Evolutionary conservation across 345 rosid species (phyloP).

Genomic region (Aethionema arabicum): DNA sequence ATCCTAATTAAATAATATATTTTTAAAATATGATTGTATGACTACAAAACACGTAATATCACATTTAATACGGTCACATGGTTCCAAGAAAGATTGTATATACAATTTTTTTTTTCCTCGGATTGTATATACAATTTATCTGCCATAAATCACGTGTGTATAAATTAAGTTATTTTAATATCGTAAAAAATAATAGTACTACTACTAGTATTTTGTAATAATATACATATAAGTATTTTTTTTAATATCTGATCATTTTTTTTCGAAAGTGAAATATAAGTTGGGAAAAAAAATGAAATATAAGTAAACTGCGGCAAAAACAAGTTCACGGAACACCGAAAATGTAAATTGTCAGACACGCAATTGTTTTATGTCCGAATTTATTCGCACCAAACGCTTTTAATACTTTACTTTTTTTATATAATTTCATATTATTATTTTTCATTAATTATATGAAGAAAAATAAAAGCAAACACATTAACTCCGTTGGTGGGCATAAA

Average conservation of each 20-base stretch:
- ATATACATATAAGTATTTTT: background rate
- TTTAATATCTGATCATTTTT: background rate
- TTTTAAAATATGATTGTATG: constrained; percentile 15
- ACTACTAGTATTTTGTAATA: background rate
- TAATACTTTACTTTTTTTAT: constrained; percentile 4
- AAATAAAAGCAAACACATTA: constrained; percentile 14
- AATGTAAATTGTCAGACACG: constrained; percentile 26
- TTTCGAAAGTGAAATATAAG: background rate
- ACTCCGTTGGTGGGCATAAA: constrained; percentile 22
- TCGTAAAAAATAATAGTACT: constrained; percentile 8
- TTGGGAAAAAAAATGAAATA: too few species aligned
- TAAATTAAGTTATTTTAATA: constrained; percentile 18
- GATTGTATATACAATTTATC: constrained; percentile 26
- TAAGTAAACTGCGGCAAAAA: constrained; percentile 5
- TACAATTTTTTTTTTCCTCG: too few species aligned
- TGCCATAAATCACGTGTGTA: constrained; percentile 17
- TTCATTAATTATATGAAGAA: too few species aligned
- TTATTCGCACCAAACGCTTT: constrained; percentile 30
- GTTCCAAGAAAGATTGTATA: constrained; percentile 29
- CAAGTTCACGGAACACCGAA: constrained; percentile 20
- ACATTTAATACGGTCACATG: constrained; percentile 27
- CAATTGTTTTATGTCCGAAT: constrained; percentile 31
- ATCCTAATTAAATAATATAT: background rate
- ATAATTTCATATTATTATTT: background rate
- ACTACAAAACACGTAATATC: constrained; percentile 31